Percentiles rank a stretch among this genome's conserved stretches.
Evolutionary conservation across 345 rosid genomes (phyloP).

Genomic region (Turritis glabra): DNA sequence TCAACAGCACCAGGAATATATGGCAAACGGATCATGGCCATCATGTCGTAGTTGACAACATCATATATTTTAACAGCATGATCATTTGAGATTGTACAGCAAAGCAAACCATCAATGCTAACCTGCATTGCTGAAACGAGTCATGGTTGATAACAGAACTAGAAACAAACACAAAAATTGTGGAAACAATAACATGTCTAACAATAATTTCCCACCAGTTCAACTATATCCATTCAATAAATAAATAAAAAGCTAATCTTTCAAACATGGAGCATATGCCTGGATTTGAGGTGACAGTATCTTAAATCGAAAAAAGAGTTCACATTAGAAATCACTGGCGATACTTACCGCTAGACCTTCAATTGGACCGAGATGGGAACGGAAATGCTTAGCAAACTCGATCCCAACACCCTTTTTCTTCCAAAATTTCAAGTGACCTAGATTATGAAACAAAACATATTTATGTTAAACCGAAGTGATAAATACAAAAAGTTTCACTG

Average conservation of each 20-base stretch:
- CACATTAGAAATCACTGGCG: not conserved
- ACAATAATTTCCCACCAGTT: not conserved
- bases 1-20: conserved; percentile 82
- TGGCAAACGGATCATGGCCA: conserved; percentile 89
- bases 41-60: conserved; percentile 97
- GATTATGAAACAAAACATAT: conserved; percentile 5
- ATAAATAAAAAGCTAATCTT: not conserved
- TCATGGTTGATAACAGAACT: conserved; percentile 53
- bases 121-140: conserved; percentile 83
- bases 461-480: not conserved
- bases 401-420: conserved; percentile 83
- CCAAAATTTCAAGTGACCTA: conserved; percentile 99
- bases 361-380: conserved; percentile 92
- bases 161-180: conserved; percentile 20
- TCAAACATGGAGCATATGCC: not conserved
- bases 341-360: conserved; percentile 88
- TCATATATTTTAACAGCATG: conserved; percentile 88
- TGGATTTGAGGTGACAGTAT: not conserved
- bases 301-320: not conserved
- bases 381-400: conserved; percentile 97
- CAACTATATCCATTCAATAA: not conserved
- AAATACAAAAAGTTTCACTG: not conserved
- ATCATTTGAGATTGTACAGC: conserved; percentile 90
- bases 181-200: not conserved
- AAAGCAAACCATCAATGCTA: conserved; percentile 87